Conservation (phyloP, 2,329 filamentous ascomycete genomes). For the Ceratocystiopsis sp. region DNA sequence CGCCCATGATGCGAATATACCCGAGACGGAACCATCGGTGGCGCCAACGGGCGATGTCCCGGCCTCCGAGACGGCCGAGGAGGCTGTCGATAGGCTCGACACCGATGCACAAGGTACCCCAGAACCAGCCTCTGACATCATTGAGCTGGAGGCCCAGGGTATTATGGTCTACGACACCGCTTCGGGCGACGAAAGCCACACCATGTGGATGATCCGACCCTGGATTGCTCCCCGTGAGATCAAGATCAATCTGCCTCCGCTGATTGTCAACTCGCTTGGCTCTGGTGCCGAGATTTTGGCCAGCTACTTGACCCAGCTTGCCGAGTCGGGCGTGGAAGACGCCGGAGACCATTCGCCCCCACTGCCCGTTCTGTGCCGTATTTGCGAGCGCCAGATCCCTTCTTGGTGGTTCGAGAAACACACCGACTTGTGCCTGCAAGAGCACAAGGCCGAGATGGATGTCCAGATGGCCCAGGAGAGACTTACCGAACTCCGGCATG, state of each 20-base stretch:
- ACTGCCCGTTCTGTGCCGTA: slow-evolving; percentile 76
- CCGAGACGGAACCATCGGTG: too few species aligned
- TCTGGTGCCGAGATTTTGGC: slow-evolving; percentile 90
- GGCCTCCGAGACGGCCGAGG: too few species aligned
- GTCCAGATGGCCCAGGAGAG: slow-evolving; percentile 91
- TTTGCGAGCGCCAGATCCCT: slow-evolving; percentile 91
- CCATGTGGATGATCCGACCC: slow-evolving; percentile 99
- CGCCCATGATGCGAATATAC: background rate
- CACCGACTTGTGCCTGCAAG: slow-evolving; percentile 86
- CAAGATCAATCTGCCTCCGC: slow-evolving; percentile 78
- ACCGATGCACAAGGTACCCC: too few species aligned
- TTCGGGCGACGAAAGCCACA: slow-evolving; percentile 78
- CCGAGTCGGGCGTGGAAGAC: slow-evolving; percentile 65
- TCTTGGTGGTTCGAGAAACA: slow-evolving; percentile 99
- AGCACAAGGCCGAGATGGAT: slow-evolving; percentile 94
- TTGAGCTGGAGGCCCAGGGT: slow-evolving; percentile 86
- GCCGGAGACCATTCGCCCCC: slow-evolving; percentile 64
- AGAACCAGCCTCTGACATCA: slow-evolving; percentile 26
- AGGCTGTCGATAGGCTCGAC: too few species aligned
- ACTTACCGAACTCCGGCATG: slow-evolving; percentile 78
- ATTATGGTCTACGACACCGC: slow-evolving; percentile 94
- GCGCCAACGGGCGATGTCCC: too few species aligned
- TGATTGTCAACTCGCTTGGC: slow-evolving; percentile 84
- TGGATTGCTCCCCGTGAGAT: slow-evolving; percentile 80
- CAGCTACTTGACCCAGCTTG: slow-evolving; percentile 76